phyloP scores from a whole-genome alignment of 2,329 filamentous ascomycete genomes.

The Diplodia corticola region DNA sequence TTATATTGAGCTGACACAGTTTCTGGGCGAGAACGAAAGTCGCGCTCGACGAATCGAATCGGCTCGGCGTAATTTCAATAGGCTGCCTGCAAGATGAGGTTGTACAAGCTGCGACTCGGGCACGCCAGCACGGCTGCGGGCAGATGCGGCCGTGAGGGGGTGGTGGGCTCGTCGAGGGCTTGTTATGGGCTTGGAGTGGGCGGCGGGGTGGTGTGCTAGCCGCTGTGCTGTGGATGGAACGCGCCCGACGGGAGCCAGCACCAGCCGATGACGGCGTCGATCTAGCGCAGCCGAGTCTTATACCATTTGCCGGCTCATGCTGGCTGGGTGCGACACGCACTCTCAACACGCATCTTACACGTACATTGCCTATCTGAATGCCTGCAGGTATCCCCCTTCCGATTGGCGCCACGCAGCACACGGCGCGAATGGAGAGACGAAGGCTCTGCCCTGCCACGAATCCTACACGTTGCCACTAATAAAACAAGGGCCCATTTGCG shows the following conservation, averaged over 20 bases:
- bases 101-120: neutral
- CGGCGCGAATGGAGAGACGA: slow-evolving; percentile 4
- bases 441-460: neutral
- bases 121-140: neutral
- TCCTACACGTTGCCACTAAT: neutral
- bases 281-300: neutral
- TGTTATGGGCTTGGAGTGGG: neutral
- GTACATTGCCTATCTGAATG: slow-evolving; percentile 5
- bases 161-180: neutral
- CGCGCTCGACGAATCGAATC: neutral
- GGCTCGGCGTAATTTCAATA: neutral
- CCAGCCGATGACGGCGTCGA: neutral
- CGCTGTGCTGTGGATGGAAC: neutral
- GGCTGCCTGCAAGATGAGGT: neutral
- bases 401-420: slow-evolving; percentile 15
- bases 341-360: neutral
- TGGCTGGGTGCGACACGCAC: neutral
- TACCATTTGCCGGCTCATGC: neutral
- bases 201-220: neutral
- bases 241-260: neutral
- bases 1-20: neutral
- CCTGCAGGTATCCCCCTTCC: neutral
- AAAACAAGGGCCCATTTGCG: slow-evolving; percentile 1
- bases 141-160: neutral
- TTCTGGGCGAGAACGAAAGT: neutral